Conservation (phyloP, 495 filamentous ascomycete genomes). For the Ascobolus immersus region DNA sequence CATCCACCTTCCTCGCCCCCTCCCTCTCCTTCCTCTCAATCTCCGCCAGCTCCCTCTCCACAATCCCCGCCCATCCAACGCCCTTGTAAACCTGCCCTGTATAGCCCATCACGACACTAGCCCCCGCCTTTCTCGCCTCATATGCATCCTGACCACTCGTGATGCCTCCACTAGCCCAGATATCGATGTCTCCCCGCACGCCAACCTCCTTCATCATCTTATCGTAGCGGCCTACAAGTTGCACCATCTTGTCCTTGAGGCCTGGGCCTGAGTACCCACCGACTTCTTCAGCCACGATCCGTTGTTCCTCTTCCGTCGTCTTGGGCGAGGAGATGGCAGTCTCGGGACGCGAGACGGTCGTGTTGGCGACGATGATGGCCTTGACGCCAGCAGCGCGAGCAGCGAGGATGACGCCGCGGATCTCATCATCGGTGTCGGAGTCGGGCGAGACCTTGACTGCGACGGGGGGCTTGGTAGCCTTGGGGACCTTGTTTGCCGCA, state of each 20-base stretch:
- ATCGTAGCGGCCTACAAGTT: slow-evolving; percentile 59
- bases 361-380: slow-evolving; percentile 94
- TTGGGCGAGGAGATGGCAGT: slow-evolving; percentile 36
- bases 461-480: slow-evolving; percentile 52
- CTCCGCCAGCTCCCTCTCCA: slow-evolving; percentile 64
- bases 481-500: slow-evolving; percentile 36
- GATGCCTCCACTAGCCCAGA: slow-evolving; percentile 84
- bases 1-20: neutral
- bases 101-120: slow-evolving; percentile 32
- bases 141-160: slow-evolving; percentile 59
- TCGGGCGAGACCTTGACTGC: slow-evolving; percentile 97
- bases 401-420: slow-evolving; percentile 67
- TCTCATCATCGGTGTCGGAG: slow-evolving; percentile 57
- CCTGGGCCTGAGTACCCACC: slow-evolving; percentile 81
- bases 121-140: slow-evolving; percentile 56
- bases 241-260: slow-evolving; percentile 51
- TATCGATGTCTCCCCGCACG: too few species aligned
- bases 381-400: slow-evolving; percentile 66
- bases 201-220: too few species aligned
- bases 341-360: slow-evolving; percentile 54
- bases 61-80: slow-evolving; percentile 55
- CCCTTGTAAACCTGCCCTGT: slow-evolving; percentile 61
- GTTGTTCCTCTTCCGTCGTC: slow-evolving; percentile 39
- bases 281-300: slow-evolving; percentile 35
- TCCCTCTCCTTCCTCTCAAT: slow-evolving; percentile 21